These are phyloP conservation scores for Sordaria brevicollis DNA, from an alignment of 495 filamentous ascomycete species.

Conservation along the genomic window DNA sequence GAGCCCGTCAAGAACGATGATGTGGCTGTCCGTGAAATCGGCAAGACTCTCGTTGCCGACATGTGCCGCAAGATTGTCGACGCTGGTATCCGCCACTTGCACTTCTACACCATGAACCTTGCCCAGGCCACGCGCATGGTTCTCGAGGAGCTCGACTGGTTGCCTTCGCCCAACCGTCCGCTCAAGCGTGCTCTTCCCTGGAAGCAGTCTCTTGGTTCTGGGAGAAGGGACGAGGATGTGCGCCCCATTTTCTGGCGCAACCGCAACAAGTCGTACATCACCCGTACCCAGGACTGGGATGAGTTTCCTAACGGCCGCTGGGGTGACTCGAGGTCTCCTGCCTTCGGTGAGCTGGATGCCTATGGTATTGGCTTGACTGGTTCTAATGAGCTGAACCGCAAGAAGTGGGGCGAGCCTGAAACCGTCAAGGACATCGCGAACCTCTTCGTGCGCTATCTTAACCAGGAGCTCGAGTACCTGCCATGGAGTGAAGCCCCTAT, in stretches of 20 bases:
- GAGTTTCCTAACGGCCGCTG: conserved; percentile 98
- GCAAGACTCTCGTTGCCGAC: conserved; percentile 80
- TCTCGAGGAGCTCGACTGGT: conserved; percentile 74
- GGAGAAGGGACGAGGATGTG: conserved; percentile 85
- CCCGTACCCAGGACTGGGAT: conserved; percentile 96
- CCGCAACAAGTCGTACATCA: conserved; percentile 88
- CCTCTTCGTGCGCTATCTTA: conserved; percentile 75
- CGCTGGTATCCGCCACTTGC: conserved; percentile 75
- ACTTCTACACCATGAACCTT: conserved; percentile 99
- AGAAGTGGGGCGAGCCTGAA: conserved; percentile 84
- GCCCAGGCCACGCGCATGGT: conserved; percentile 90
- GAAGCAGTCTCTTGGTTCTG: conserved; percentile 84
- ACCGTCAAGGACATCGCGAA: conserved; percentile 69
- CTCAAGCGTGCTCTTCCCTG: conserved; percentile 82
- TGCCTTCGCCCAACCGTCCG: conserved; percentile 64
- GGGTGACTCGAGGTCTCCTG: conserved; percentile 95
- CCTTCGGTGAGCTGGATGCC: conserved; percentile 91
- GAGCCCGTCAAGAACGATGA: conserved; percentile 97
- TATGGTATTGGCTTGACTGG: conserved; percentile 94
- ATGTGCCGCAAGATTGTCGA: conserved; percentile 79
- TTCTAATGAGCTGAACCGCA: conserved; percentile 93
- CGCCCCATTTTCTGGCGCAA: conserved; percentile 99
- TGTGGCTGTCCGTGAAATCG: conserved; percentile 79
- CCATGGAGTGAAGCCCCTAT: conserved; percentile 94
- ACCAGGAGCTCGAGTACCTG: conserved; percentile 66